phyloP scores from a whole-genome alignment of 805 yeast species.

The Teunomyces stri region DNA sequence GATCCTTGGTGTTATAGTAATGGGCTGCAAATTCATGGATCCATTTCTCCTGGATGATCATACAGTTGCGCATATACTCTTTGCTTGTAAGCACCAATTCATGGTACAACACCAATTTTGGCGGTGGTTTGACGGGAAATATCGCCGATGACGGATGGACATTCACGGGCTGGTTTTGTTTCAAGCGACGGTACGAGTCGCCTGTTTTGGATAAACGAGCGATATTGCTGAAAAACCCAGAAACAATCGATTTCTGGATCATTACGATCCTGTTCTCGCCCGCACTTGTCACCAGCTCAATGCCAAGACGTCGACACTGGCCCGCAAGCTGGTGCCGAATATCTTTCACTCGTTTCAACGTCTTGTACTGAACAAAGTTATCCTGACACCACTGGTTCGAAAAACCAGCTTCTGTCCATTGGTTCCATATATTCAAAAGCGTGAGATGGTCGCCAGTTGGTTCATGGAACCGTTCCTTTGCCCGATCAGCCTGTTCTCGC shows the following conservation, averaged over 20 bases:
- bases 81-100: conserved; percentile 81
- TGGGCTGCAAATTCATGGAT: conserved; percentile 73
- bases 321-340: conserved; percentile 67
- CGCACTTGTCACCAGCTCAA: conserved; percentile 29
- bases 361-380: conserved; percentile 72
- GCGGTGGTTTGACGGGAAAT: conserved; percentile 64
- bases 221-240: conserved; percentile 70
- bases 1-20: conserved; percentile 32
- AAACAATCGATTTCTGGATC: conserved; percentile 54
- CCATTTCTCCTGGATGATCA: conserved; percentile 73
- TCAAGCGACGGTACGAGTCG: conserved; percentile 64
- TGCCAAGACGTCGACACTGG: conserved; percentile 55
- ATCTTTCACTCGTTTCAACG: conserved; percentile 65
- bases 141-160: conserved; percentile 86
- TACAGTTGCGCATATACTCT: conserved; percentile 83
- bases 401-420: conserved; percentile 67
- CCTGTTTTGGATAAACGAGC: conserved; percentile 62
- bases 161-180: conserved; percentile 67
- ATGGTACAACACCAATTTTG: conserved; percentile 72
- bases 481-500: conserved; percentile 62
- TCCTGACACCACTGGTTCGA: conserved; percentile 84
- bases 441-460: conserved; percentile 78
- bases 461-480: conserved; percentile 53
- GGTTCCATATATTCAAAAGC: conserved; percentile 68
- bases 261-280: conserved; percentile 13